Base-by-base conservation (phyloP, 345 rosid species). In the Diplotaxis tenuifolia region DNA sequence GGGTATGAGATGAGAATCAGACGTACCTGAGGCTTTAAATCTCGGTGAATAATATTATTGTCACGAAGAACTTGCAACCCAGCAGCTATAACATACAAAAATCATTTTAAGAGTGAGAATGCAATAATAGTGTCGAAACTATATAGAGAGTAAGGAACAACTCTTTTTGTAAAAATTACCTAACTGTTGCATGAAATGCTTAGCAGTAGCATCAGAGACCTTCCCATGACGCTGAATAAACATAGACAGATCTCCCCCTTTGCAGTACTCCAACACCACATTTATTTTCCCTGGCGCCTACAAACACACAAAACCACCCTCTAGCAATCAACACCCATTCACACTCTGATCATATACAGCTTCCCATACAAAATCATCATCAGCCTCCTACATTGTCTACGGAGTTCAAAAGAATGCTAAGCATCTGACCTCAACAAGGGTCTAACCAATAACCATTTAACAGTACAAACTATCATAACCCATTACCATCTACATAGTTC, bases 11-110 rank as follows among this genome's bases (percentile, higher is more conserved):
- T 32, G 38, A 40, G 49, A 68, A 69, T 12, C 23, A 80, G 50
- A 38, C 79, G 68, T 57, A 96, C 99, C 99, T 96, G 99, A 27
- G 99, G 99, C 82, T 96, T 96, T 71, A 96, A 79, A 86, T 96
- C 99, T 53, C 98, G 89, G 68, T 96, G 99, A 63, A 96, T 92
- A 70, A 96, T 88, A 83, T 89, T 90, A 84, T 96, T 96, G 80
- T 89, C 90, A 45, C 97, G 98, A 52, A 96, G 96, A 75, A 96
- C 78, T 85, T 85, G 89, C 62, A 96, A 73, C 76, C 99, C 99
- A 29, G 88, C 86, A 25, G 91, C 99, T 96, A 84, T 65, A 21
- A 79, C 56, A 75, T n/a, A 72, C 18, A 38, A 27, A 22, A 63
- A 0, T 9, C 54, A 57, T 3, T 14, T n/a, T 0, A 16, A 58